Conservation (phyloP, 1,139 yeast genomes). For the Trichomonascaceae sp. region DNA sequence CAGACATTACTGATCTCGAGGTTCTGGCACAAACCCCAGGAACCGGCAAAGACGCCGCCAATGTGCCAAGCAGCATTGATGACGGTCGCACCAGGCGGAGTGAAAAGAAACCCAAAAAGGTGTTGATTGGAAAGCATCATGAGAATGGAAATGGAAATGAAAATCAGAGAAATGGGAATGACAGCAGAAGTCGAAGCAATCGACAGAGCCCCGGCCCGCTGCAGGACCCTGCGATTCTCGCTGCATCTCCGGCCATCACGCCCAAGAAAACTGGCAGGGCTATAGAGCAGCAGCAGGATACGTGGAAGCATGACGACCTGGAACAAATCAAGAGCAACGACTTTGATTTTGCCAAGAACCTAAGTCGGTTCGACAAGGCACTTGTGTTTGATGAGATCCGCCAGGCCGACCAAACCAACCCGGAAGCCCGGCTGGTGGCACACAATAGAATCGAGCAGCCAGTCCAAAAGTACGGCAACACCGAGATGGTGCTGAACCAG, state of each 20-base stretch:
- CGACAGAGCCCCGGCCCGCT: neutral
- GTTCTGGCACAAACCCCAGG: conserved; percentile 13
- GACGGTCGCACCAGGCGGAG: conserved; percentile 1
- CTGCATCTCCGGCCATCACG: neutral
- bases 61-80: conserved; percentile 2
- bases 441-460: conserved; percentile 37
- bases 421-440: conserved; percentile 56
- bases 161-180: conserved; percentile 1
- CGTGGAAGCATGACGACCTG: conserved; percentile 44
- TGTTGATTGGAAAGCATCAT: conserved; percentile 1
- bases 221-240: neutral
- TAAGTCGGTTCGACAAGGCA: conserved; percentile 71
- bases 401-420: conserved; percentile 46
- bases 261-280: neutral
- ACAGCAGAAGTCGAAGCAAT: neutral
- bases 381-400: conserved; percentile 70
- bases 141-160: neutral
- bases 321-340: conserved; percentile 36
- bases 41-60: conserved; percentile 1
- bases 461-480: conserved; percentile 40
- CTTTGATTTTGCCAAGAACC: conserved; percentile 76
- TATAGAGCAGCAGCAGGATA: neutral
- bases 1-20: conserved; percentile 20
- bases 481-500: conserved; percentile 51
- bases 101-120: conserved; percentile 1